Percentiles rank a stretch among this genome's conserved stretches.
Conservation (phyloP, 345 rosid genomes). For the Odontarrhena argentea region DNA sequence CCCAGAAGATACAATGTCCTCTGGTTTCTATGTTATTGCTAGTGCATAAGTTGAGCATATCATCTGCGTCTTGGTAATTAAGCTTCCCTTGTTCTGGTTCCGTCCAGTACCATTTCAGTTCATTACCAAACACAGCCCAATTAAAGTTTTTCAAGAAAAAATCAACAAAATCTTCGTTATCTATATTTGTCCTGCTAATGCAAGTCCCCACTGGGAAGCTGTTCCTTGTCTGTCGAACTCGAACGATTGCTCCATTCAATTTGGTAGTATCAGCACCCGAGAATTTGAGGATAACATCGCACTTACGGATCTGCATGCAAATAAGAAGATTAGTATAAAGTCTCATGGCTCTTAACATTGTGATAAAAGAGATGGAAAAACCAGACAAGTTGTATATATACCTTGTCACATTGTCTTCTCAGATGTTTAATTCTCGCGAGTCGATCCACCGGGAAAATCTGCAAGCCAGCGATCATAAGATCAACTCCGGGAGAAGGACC, state of each 20-base stretch:
- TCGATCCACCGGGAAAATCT: slow-evolving; percentile 85
- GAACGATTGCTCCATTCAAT: slow-evolving; percentile 52
- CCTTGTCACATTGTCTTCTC: slow-evolving; percentile 71
- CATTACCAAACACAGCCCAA: slow-evolving; percentile 93
- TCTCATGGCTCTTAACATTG: neutral
- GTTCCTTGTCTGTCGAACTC: slow-evolving; percentile 66
- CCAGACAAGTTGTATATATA: slow-evolving; percentile 30
- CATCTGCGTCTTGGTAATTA: slow-evolving; percentile 89
- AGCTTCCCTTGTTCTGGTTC: slow-evolving; percentile 81
- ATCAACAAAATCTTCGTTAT: slow-evolving; percentile 83
- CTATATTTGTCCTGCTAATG: slow-evolving; percentile 73
- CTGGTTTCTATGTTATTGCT: slow-evolving; percentile 62
- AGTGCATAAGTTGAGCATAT: slow-evolving; percentile 71
- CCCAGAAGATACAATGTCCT: slow-evolving; percentile 98
- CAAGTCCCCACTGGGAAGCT: slow-evolving; percentile 86
- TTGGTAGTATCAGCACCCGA: slow-evolving; percentile 46
- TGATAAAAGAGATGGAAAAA: neutral
- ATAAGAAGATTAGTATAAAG: slow-evolving; percentile 13
- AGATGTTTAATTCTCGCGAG: slow-evolving; percentile 61
- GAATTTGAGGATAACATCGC: slow-evolving; percentile 70
- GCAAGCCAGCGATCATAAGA: slow-evolving; percentile 86
- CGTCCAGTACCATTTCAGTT: slow-evolving; percentile 96
- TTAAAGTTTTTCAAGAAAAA: slow-evolving; percentile 77
- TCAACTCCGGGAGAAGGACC: slow-evolving; percentile 81
- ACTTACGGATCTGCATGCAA: slow-evolving; percentile 75